Evolutionary conservation across 2,329 filamentous ascomycete genomes (phyloP), one percentile per base, ranked within the genome.

Genomic region (Pseudogymnoascus sp.): DNA sequence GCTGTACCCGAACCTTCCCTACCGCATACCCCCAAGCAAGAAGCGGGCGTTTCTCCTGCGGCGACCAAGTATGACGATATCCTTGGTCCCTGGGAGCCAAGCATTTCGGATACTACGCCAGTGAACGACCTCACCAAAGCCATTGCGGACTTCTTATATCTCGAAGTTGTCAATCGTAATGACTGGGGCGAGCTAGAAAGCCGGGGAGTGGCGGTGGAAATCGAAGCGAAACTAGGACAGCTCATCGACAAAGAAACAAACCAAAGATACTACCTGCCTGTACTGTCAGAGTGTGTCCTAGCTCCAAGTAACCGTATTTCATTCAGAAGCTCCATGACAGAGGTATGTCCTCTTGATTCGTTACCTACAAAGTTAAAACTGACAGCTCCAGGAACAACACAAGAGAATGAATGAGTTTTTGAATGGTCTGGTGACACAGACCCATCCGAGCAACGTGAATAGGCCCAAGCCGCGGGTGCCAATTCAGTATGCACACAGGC

Each of bases 151-250:
- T 96, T 92, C 70, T 78, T 97, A 10, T 96, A 87, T 72, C 74
- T 84, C 59, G 81, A 88, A 63, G 87, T 95, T 17, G 81, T 95
- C 6, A 78, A 82, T 61, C 85, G 86, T 65, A 79, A 83, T n/a
- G 85, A 90, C 67, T 80, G 87, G 38, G 82, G 82, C 33, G 85
- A 89, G 68, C 83, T 89, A 19, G 75, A 79, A 15, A 82, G 83
- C 61, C 81, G 83, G 15, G 86, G 85, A 6, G 88, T 92, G 13
- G 83, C 91, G 65, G 87, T 97, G 62, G 95, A 99, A 75, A 90
- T 99, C 62, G 95, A 99, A 77, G 95, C 92, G 9, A 97, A 97
- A 75, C 80, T 97, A 59, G 95, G 95, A 17, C 88, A 86, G 26
- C 81, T 97, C 13, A 84, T 93, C 64, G 87, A 91, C 73, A 86